Conservation (phyloP, 805 yeast genomes). For the Starmerella ratchasimensis region DNA sequence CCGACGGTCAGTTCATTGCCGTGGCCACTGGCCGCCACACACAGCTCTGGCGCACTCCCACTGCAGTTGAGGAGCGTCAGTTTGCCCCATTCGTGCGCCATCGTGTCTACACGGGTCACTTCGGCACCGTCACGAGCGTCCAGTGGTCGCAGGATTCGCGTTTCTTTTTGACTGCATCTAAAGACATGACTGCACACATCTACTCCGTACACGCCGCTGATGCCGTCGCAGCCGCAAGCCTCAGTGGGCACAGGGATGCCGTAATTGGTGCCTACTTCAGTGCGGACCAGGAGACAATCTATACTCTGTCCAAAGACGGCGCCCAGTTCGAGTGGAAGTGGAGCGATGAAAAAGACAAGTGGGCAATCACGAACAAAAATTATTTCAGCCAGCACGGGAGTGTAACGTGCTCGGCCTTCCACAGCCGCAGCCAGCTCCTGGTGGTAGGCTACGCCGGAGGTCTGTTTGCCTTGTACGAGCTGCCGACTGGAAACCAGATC, state of each 20-base stretch:
- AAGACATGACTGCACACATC: constrained; percentile 78
- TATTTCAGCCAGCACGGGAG: constrained; percentile 57
- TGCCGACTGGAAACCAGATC: constrained; percentile 34
- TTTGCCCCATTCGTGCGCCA: constrained; percentile 93
- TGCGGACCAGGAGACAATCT: constrained; percentile 75
- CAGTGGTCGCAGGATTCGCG: constrained; percentile 88
- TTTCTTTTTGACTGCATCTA: constrained; percentile 71
- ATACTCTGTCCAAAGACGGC: constrained; percentile 88
- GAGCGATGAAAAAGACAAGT: constrained; percentile 32
- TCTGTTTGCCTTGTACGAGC: constrained; percentile 78
- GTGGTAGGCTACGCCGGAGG: constrained; percentile 84
- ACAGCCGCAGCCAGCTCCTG: constrained; percentile 52
- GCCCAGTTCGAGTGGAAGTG: constrained; percentile 90
- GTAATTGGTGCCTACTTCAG: constrained; percentile 81
- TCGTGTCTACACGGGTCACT: constrained; percentile 86
- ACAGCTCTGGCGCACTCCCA: constrained; percentile 91
- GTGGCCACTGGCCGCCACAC: constrained; percentile 67
- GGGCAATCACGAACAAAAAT: constrained; percentile 74
- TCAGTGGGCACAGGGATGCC: constrained; percentile 86
- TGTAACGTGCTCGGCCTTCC: constrained; percentile 74
- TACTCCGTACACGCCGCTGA: constrained; percentile 62
- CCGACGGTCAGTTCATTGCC: constrained; percentile 80
- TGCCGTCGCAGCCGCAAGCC: constrained; percentile 64
- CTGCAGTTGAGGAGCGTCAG: constrained; percentile 65
- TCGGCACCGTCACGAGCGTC: constrained; percentile 59